Conservation (phyloP, 768 basidiomycete genomes). For the Boletus rex-veris region DNA sequence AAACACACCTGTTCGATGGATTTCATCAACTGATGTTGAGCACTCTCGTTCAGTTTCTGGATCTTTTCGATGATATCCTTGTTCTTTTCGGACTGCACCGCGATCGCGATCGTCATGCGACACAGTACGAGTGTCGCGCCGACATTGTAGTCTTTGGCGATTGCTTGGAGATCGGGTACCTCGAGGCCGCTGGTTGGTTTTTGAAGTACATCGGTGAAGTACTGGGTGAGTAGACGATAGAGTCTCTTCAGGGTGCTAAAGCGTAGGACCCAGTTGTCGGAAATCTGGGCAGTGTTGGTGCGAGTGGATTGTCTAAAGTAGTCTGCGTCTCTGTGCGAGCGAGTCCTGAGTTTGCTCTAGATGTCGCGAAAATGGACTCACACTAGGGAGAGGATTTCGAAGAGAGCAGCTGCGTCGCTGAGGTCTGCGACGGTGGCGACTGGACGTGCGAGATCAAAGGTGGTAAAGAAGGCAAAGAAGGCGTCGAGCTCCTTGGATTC, state of each 20-base stretch:
- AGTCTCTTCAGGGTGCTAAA: constrained; percentile 81
- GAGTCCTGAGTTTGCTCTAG: constrained; percentile 8
- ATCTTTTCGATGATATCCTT: constrained; percentile 88
- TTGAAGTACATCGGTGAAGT: constrained; percentile 79
- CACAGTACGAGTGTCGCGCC: constrained; percentile 70
- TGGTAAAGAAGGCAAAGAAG: constrained; percentile 76
- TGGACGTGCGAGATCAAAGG: constrained; percentile 64
- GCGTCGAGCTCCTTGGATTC: constrained; percentile 68
- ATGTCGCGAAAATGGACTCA: constrained; percentile 37
- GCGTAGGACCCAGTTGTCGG: constrained; percentile 88
- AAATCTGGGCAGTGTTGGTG: constrained; percentile 53
- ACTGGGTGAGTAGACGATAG: constrained; percentile 86
- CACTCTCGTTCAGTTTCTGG: constrained; percentile 72
- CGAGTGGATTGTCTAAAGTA: constrained; percentile 70
- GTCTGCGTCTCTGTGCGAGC: constrained; percentile 57
- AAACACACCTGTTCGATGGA: constrained; percentile 85
- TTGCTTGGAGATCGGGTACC: constrained; percentile 83
- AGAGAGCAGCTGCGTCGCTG: constrained; percentile 74
- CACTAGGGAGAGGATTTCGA: constrained; percentile 74
- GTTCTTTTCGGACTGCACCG: constrained; percentile 86
- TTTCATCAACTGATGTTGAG: constrained; percentile 89
- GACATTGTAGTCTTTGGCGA: constrained; percentile 73
- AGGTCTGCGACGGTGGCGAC: constrained; percentile 66
- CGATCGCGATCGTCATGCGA: constrained; percentile 77
- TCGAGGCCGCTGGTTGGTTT: constrained; percentile 74